phyloP scores from a whole-genome alignment of 257 asterid species.

The Nicotiana noctiflora region DNA sequence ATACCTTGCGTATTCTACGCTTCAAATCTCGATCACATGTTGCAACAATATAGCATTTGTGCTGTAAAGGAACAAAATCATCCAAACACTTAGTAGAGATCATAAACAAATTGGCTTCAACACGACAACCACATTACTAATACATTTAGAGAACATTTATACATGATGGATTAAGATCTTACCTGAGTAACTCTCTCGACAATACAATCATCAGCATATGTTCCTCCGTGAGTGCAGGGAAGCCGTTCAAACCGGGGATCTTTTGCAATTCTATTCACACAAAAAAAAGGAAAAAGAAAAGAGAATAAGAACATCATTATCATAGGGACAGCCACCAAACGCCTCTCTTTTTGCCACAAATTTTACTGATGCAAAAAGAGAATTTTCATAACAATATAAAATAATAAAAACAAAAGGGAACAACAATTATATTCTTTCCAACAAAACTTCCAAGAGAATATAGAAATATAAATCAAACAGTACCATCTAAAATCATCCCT shows the following conservation, averaged over 20 bases:
- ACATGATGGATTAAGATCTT: not conserved
- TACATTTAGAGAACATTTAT: not conserved
- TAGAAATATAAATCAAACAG: not conserved
- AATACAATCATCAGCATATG: slow-evolving; percentile 97
- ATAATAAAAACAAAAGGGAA: not conserved
- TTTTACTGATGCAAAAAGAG: not conserved
- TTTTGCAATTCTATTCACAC: slow-evolving; percentile 70
- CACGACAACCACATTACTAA: not conserved
- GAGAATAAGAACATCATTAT: not conserved
- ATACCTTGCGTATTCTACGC: slow-evolving; percentile 92
- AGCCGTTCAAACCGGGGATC: slow-evolving; percentile 98
- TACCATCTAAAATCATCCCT: not conserved
- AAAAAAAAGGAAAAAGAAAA: not conserved
- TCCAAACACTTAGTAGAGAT: not conserved
- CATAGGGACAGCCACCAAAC: not conserved
- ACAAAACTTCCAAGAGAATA: not conserved
- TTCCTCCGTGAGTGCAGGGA: slow-evolving; percentile 92
- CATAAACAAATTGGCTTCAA: not conserved
- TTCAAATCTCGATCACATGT: slow-evolving; percentile 96
- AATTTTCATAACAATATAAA: not conserved
- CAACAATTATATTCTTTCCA: not conserved
- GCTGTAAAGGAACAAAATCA: slow-evolving; percentile 38
- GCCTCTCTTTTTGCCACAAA: not conserved
- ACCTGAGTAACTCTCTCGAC: slow-evolving; percentile 94
- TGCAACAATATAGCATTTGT: slow-evolving; percentile 92